Evolutionary conservation across 257 asterid species (phyloP).

Genomic region (Nicotiana tabacum): DNA sequence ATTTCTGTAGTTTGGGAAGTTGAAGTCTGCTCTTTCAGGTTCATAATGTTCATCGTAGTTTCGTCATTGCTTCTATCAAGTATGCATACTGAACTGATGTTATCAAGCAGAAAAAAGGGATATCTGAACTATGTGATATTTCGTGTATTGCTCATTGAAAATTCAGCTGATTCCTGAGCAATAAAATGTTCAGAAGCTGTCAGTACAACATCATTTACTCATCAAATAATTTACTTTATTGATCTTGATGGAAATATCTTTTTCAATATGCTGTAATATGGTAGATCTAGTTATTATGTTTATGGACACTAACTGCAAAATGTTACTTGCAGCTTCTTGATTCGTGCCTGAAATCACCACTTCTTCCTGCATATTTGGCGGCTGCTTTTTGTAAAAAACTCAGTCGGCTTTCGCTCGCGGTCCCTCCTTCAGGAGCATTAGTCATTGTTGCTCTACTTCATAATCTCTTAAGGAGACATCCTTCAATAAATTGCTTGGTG

Average conservation of each 20-base stretch:
- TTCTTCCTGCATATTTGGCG: slow-evolving; percentile 94
- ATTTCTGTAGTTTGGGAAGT: slow-evolving; percentile 4
- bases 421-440: slow-evolving; percentile 84
- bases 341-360: slow-evolving; percentile 87
- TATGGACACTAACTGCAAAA: neutral
- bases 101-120: neutral
- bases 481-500: slow-evolving; percentile 85
- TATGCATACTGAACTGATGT: neutral
- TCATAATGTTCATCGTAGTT: neutral
- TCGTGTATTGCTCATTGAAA: neutral
- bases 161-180: neutral
- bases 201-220: neutral
- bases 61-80: neutral
- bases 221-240: neutral
- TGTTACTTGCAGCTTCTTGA: slow-evolving; percentile 72
- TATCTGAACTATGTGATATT: neutral
- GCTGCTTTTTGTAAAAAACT: slow-evolving; percentile 90
- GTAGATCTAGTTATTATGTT: neutral
- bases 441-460: slow-evolving; percentile 76
- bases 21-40: neutral
- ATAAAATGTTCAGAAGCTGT: neutral
- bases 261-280: neutral
- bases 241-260: neutral
- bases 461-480: slow-evolving; percentile 92
- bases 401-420: slow-evolving; percentile 73